Conservation (phyloP, 2,329 filamentous ascomycete genomes). For the Alternaria dauci region DNA sequence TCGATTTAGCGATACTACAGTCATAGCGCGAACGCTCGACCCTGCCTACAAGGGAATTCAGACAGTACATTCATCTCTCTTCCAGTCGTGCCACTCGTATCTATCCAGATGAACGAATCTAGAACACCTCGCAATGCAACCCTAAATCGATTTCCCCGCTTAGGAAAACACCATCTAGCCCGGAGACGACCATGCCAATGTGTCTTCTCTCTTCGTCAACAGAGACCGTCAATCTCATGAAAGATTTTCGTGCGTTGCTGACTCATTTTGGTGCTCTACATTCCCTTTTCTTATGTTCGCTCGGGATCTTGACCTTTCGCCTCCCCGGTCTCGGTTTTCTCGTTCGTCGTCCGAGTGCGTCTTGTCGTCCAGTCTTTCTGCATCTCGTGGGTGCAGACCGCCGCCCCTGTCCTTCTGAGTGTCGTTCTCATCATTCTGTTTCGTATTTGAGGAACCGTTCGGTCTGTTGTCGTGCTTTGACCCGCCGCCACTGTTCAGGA, state of each 20-base stretch:
- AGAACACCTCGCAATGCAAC: constrained; percentile 16
- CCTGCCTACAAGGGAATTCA: not conserved
- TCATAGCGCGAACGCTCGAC: not conserved
- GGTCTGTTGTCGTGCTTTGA: constrained; percentile 14
- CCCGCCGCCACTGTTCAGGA: constrained; percentile 20
- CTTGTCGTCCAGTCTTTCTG: not conserved
- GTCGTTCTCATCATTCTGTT: not conserved
- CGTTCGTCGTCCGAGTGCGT: not conserved
- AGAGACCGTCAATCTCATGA: not conserved
- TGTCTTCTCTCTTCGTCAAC: too few relatives aligned
- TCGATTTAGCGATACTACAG: not conserved
- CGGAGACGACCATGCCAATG: not conserved
- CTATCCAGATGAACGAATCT: not conserved
- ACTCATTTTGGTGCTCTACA: not conserved
- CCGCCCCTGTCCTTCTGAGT: not conserved
- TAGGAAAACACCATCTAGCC: not conserved
- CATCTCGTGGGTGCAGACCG: not conserved
- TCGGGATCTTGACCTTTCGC: constrained; percentile 16
- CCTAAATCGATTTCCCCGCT: not conserved
- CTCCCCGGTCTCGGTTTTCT: constrained; percentile 14
- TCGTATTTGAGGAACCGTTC: not conserved
- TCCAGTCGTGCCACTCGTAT: not conserved
- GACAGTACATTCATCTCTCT: not conserved
- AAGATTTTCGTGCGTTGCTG: not conserved
- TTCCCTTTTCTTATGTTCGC: not conserved